Evolutionary conservation across 2,329 filamentous ascomycete species (phyloP).

Genomic region (Clathrospora elynae): DNA sequence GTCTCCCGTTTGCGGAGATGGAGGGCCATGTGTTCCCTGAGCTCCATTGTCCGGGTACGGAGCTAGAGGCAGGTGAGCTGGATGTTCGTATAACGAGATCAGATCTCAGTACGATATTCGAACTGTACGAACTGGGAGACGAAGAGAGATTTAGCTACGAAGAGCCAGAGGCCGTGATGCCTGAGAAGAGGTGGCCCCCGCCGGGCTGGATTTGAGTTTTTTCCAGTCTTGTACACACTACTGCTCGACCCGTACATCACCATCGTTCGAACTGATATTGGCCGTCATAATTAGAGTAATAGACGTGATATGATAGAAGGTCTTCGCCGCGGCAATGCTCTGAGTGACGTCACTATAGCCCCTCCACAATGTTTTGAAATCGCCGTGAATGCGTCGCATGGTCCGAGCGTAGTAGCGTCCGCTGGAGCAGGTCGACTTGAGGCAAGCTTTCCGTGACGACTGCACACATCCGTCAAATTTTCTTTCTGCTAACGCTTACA

Average conservation of each 20-base stretch:
- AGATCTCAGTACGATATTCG: not conserved
- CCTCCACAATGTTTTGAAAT: too few species aligned
- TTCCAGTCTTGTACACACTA: not conserved
- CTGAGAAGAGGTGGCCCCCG: not conserved
- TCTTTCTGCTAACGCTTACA: not conserved
- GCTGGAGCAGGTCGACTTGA: too few species aligned
- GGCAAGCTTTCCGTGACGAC: too few species aligned
- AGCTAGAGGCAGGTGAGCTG: not conserved
- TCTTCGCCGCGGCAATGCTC: too few species aligned
- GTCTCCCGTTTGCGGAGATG: constrained; percentile 12
- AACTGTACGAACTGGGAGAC: constrained; percentile 6
- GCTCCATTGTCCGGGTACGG: not conserved
- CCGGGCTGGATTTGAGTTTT: constrained; percentile 6
- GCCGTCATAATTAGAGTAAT: not conserved
- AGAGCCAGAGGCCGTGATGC: not conserved
- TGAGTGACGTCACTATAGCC: too few species aligned
- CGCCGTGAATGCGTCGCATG: too few species aligned
- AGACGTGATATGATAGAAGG: too few species aligned
- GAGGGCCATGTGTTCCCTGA: constrained; percentile 10
- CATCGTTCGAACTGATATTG: not conserved
- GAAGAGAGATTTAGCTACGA: not conserved
- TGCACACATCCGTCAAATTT: not conserved
- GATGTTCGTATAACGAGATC: not conserved
- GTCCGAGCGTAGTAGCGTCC: too few species aligned
- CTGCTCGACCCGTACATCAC: not conserved